phyloP scores from a whole-genome alignment of 2,329 filamentous ascomycete genomes.

The Furcasterigmium furcatum region DNA sequence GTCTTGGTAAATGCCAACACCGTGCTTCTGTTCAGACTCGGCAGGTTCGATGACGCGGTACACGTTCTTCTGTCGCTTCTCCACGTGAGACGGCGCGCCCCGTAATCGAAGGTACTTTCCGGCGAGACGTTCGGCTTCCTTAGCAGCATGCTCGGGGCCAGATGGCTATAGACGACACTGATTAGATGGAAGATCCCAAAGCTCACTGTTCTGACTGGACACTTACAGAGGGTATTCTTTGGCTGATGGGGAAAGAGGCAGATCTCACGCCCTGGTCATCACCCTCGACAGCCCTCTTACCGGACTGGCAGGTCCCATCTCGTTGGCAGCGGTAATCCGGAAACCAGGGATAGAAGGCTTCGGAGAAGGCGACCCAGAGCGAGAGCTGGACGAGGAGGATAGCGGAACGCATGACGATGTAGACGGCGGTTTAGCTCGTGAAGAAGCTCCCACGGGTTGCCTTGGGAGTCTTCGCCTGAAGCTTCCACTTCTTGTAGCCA shows the following conservation, averaged over 20 bases:
- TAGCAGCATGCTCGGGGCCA: background rate
- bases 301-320: slow-evolving; percentile 19
- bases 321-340: slow-evolving; percentile 26
- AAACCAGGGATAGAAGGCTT: slow-evolving; percentile 46
- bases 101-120: background rate
- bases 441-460: too few relatives aligned
- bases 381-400: slow-evolving; percentile 40
- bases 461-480: background rate
- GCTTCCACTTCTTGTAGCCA: background rate
- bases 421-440: background rate
- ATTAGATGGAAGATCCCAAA: background rate
- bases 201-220: background rate
- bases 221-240: slow-evolving; percentile 30
- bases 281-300: slow-evolving; percentile 7
- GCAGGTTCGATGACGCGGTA: slow-evolving; percentile 45
- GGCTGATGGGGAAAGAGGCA: slow-evolving; percentile 38
- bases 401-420: slow-evolving; percentile 32
- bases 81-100: slow-evolving; percentile 11
- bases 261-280: slow-evolving; percentile 9
- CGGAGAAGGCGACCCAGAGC: slow-evolving; percentile 40
- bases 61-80: slow-evolving; percentile 43
- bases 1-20: slow-evolving; percentile 58
- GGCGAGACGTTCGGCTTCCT: background rate
- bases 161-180: background rate
- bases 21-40: slow-evolving; percentile 41